Evolutionary conservation across 2,329 filamentous ascomycete species (phyloP).

Genomic region (Aspergillus sclerotialis): DNA sequence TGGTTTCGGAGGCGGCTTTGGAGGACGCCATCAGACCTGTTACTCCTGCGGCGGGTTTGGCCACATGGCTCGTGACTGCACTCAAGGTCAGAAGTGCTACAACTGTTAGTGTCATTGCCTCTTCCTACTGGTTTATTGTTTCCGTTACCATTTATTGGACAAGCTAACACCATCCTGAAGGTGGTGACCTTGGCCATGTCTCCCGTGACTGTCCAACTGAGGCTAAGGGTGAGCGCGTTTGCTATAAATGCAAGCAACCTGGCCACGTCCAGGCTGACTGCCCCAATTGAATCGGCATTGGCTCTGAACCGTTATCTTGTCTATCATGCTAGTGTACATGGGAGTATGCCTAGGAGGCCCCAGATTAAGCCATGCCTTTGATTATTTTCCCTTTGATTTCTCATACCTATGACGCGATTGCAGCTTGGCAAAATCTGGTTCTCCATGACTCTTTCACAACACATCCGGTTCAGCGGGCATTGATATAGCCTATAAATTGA

Average conservation of each 20-base stretch:
- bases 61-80: slow-evolving; percentile 97
- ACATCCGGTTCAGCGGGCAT: too few relatives aligned
- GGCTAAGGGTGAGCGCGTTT: slow-evolving; percentile 84
- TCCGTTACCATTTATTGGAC: slow-evolving; percentile 7
- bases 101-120: slow-evolving; percentile 62
- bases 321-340: slow-evolving; percentile 17
- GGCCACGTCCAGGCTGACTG: slow-evolving; percentile 93
- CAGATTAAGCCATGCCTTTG: too few relatives aligned
- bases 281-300: slow-evolving; percentile 59
- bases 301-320: slow-evolving; percentile 18
- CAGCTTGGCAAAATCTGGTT: too few relatives aligned
- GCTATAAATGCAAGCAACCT: slow-evolving; percentile 88
- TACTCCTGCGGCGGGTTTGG: slow-evolving; percentile 97
- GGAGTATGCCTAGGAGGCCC: too few relatives aligned
- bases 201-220: slow-evolving; percentile 95
- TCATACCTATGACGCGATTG: too few relatives aligned
- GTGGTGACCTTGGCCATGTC: slow-evolving; percentile 83
- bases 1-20: slow-evolving; percentile 38
- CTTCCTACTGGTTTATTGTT: neutral
- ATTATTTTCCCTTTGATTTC: too few relatives aligned
- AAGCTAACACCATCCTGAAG: too few relatives aligned
- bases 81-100: slow-evolving; percentile 99
- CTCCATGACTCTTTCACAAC: too few relatives aligned
- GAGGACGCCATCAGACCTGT: slow-evolving; percentile 71
- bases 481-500: too few relatives aligned